Base-by-base conservation (phyloP, 1,284 basidiomycete species). In the Pyrrhoderma lamaoense region DNA sequence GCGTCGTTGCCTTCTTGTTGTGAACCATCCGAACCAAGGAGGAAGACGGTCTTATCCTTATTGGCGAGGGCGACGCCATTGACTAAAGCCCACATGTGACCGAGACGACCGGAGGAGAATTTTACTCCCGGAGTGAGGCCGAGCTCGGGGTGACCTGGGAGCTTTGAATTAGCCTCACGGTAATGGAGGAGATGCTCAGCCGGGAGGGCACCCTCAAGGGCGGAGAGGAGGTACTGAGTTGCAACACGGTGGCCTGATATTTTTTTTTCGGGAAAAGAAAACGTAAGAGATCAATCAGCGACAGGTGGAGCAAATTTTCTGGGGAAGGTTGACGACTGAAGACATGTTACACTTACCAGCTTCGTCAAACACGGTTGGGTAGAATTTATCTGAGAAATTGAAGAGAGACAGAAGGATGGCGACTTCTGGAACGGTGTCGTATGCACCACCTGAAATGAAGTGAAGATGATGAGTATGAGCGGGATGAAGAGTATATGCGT, bases 1-100 rank as follows among this genome's bases (percentile, higher is more conserved):
- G 89, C 89, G 58, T 92, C 88, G 62, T 92, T 85, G 25, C 89
- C 89, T 66, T 92, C 89, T 66, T 92, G 89, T 64, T 91, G 89
- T 8, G 88, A 89, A 18, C 89, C 89, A 62, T 92, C 89, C 0
- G 89, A 92, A 4, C 89, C 89, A 18, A 92, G 75, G 62, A 84
- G 79, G 69, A 91, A 89, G 14, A 90, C 72, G 45, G 76, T 79
- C 68, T 89, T 88, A 59, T 80, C 79, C 35, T 73, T 74, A 69
- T 91, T 80, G 36, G 87, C 89, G 48, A 92, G 66, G 3, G 89
- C 82, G 45, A 92, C 73, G 62, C 89, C 89, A 63, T 90, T 91
- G 52, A 90, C 82, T 55, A 85, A 66, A 0, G 86, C 80, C 83
- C 87, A 90, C 74, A 90, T 79, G 65, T 90, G 87, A 1, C 87